These are phyloP conservation scores for Clitopilus passeckerianus DNA, from an alignment of 768 basidiomycete species.

Conservation along the genomic window DNA sequence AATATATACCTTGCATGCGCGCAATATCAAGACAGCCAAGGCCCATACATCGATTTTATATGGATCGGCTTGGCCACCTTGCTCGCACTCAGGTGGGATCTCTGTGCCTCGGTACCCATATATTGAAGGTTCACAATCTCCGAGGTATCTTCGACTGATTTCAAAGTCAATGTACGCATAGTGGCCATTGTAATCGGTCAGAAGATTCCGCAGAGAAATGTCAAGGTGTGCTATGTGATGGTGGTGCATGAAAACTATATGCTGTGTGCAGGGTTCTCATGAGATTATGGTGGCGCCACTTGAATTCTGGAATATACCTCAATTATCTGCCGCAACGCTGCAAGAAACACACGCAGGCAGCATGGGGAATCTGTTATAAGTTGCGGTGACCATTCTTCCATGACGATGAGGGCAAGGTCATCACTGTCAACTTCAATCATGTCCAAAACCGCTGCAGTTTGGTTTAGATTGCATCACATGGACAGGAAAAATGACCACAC, in stretches of 20 bases:
- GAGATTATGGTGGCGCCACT: neutral
- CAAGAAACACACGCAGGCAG: conserved; percentile 48
- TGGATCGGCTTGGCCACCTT: conserved; percentile 44
- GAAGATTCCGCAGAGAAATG: conserved; percentile 63
- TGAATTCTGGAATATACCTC: conserved; percentile 38
- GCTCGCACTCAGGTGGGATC: conserved; percentile 65
- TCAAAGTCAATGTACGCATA: conserved; percentile 79
- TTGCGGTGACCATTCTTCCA: conserved; percentile 77
- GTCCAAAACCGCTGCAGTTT: conserved; percentile 55
- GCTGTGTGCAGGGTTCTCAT: conserved; percentile 32
- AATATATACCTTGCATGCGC: conserved; percentile 52
- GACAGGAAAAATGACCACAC: conserved; percentile 19
- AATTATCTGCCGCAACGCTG: conserved; percentile 59
- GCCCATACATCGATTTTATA: conserved; percentile 78
- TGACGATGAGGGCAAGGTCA: conserved; percentile 61
- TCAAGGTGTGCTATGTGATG: conserved; percentile 67
- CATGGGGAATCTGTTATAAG: conserved; percentile 48
- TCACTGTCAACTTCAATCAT: conserved; percentile 51
- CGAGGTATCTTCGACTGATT: conserved; percentile 50
- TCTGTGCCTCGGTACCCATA: conserved; percentile 54
- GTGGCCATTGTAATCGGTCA: conserved; percentile 58
- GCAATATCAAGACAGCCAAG: conserved; percentile 57
- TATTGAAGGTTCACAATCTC: conserved; percentile 28
- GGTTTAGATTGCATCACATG: conserved; percentile 6
- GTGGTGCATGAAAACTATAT: conserved; percentile 65